phyloP scores from a whole-genome alignment of 805 yeast species.

The Metschnikowia peoriensis region DNA sequence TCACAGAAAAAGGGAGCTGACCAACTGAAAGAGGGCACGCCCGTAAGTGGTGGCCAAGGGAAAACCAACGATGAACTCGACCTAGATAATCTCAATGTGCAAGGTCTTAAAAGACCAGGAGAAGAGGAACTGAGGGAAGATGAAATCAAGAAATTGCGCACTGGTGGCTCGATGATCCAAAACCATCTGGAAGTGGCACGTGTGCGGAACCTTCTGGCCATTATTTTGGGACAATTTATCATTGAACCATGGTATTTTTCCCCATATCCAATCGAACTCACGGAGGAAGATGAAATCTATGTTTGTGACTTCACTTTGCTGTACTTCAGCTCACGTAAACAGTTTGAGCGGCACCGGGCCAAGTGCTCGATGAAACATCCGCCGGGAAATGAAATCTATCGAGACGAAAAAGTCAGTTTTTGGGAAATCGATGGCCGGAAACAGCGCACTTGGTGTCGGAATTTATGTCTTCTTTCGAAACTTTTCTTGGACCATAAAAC shows the following conservation, averaged over 20 bases:
- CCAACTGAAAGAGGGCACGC: conserved; percentile 13
- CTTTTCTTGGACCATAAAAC: conserved; percentile 94
- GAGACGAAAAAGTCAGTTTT: conserved; percentile 90
- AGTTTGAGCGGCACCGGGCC: conserved; percentile 85
- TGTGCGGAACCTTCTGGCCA: conserved; percentile 75
- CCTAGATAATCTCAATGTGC: conserved; percentile 79
- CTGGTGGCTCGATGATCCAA: conserved; percentile 98
- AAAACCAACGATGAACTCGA: conserved; percentile 73
- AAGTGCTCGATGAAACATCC: conserved; percentile 93
- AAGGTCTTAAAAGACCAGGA: conserved; percentile 64
- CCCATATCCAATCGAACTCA: conserved; percentile 92
- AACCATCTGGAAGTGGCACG: conserved; percentile 80
- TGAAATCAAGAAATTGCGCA: conserved; percentile 86
- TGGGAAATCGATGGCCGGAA: conserved; percentile 97
- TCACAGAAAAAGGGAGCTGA: conserved; percentile 21
- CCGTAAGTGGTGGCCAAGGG: conserved; percentile 14
- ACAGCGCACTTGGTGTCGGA: conserved; percentile 97
- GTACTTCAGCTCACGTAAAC: conserved; percentile 85
- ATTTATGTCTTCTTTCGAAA: conserved; percentile 85
- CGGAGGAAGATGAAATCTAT: conserved; percentile 87
- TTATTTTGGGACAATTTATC: conserved; percentile 84
- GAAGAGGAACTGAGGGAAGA: conserved; percentile 83
- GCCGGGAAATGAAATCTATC: conserved; percentile 96
- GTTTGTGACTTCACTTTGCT: conserved; percentile 89
- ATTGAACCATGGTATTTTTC: conserved; percentile 99